Conservation (phyloP, 2,329 filamentous ascomycete genomes). For the Calonectria fujianensis region DNA sequence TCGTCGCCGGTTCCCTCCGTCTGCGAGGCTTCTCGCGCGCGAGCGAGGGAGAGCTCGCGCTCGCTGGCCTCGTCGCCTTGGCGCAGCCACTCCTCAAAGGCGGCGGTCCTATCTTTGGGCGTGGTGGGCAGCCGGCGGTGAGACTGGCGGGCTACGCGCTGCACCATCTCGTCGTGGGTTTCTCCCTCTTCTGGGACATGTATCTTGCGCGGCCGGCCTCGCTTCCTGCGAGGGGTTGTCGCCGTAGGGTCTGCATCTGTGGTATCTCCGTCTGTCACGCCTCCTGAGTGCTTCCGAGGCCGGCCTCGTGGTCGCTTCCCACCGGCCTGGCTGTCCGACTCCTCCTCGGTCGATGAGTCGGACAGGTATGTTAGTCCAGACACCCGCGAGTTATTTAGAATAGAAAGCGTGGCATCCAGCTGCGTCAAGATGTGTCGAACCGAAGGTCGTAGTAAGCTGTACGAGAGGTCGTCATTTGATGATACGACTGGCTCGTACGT, state of each 20-base stretch:
- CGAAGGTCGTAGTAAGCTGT: conserved; percentile 78
- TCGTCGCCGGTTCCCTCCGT: conserved; percentile 46
- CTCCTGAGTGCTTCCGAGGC: conserved; percentile 47
- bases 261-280: conserved; percentile 35
- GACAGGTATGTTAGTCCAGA: conserved; percentile 65
- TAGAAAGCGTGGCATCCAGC: conserved; percentile 81
- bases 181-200: conserved; percentile 65
- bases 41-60: conserved; percentile 44
- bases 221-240: conserved; percentile 44
- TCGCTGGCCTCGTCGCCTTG: conserved; percentile 55
- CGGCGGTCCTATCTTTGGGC: conserved; percentile 54
- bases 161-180: conserved; percentile 66
- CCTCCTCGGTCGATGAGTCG: conserved; percentile 63
- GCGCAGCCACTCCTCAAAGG: conserved; percentile 60
- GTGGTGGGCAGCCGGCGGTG: conserved; percentile 57
- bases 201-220: conserved; percentile 65
- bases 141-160: conserved; percentile 68
- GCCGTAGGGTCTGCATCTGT: conserved; percentile 36
- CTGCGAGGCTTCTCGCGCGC: conserved; percentile 43
- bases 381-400: conserved; percentile 80
- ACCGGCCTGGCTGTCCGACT: conserved; percentile 56
- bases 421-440: conserved; percentile 82
- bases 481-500: conserved; percentile 73
- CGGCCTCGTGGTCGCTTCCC: conserved; percentile 55
- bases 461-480: conserved; percentile 82